These are phyloP conservation scores for Colletotrichum salicis DNA, from an alignment of 2,329 filamentous ascomycete genomes.

Conservation along the genomic window DNA sequence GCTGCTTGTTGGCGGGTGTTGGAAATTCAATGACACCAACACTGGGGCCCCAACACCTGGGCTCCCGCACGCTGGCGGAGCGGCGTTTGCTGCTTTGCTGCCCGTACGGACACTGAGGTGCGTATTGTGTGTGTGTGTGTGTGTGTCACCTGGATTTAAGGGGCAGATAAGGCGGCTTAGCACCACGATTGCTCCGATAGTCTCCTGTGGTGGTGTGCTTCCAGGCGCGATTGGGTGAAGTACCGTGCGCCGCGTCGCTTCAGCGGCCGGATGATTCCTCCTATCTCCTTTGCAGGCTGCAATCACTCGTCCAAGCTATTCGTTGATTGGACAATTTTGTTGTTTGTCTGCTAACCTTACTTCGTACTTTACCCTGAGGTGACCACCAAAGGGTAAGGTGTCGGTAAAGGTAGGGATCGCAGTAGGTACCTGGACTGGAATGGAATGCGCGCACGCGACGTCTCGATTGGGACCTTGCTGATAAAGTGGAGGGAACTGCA, in stretches of 20 bases:
- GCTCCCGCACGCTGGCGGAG: not conserved
- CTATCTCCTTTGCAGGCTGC: not conserved
- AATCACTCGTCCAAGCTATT: not conserved
- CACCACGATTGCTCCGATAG: not conserved
- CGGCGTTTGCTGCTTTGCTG: not conserved
- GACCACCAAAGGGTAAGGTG: no score
- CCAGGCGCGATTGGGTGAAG: conserved; percentile 3
- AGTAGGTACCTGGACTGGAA: not conserved
- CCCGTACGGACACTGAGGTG: not conserved
- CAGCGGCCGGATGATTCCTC: conserved; percentile 1
- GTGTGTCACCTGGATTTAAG: conserved; percentile 17
- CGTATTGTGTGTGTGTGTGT: not conserved
- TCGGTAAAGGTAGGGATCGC: no score
- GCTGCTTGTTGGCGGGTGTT: not conserved
- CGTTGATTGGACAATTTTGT: conserved; percentile 1
- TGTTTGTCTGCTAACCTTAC: not conserved
- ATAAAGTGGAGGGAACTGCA: not conserved
- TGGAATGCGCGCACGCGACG: conserved; percentile 24
- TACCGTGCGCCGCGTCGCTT: conserved; percentile 25
- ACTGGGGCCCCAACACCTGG: conserved; percentile 1
- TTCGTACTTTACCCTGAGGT: not conserved
- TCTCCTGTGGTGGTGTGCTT: conserved; percentile 3
- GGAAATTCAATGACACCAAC: conserved; percentile 26
- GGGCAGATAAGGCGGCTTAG: conserved; percentile 21
- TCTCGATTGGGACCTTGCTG: not conserved